A percentile compares a stretch with the other conserved stretches of the same genome.
These are phyloP conservation scores for Paramecium primaurelia DNA, from an alignment of 73 alveolate genomes.

Conservation along the genomic window DNA sequence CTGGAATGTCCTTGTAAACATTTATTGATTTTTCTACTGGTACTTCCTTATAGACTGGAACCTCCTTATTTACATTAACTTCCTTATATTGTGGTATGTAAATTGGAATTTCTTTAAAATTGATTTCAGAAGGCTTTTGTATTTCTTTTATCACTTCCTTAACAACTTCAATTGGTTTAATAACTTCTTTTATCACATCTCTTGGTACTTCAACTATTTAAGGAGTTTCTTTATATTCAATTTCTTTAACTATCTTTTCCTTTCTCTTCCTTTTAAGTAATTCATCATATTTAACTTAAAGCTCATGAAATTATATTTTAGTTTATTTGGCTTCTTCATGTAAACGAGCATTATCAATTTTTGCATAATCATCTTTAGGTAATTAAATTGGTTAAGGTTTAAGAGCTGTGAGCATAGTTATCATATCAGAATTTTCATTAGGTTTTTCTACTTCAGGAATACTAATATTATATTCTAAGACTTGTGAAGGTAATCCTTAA, in stretches of 20 bases:
- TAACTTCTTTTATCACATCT: neutral
- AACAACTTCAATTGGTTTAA: slow-evolving; percentile 3
- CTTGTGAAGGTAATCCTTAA: neutral
- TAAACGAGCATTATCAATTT: neutral
- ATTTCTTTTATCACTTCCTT: slow-evolving; percentile 14
- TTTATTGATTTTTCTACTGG: neutral
- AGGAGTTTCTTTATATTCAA: neutral
- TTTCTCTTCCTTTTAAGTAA: neutral
- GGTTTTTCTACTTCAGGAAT: neutral
- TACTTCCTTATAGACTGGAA: neutral
- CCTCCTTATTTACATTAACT: neutral
- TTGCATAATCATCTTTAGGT: neutral
- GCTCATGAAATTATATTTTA: neutral
- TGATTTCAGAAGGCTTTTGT: neutral
- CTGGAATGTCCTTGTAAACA: neutral
- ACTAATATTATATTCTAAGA: neutral
- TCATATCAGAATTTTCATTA: neutral
- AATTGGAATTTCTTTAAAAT: neutral
- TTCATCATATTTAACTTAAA: neutral
- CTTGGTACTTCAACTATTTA: neutral
- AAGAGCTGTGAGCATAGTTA: neutral
- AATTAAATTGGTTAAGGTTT: neutral
- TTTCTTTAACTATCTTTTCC: neutral
- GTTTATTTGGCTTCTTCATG: neutral
- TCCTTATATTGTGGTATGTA: neutral